Conservation (phyloP, 768 basidiomycete species). For the Zangia roseola region DNA sequence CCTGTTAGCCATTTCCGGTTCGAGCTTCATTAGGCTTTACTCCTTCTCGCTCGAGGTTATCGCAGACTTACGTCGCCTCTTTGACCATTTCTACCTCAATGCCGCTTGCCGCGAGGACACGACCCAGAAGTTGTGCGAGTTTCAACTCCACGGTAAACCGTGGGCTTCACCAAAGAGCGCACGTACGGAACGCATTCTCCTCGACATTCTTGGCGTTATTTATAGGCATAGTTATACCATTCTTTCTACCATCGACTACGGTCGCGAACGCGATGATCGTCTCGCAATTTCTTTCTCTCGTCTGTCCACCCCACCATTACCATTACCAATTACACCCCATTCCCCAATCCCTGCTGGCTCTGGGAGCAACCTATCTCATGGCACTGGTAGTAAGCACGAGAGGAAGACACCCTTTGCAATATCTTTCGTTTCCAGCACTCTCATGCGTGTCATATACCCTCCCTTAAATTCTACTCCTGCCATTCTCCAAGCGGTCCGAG, state of each 20-base stretch:
- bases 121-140: constrained; percentile 61
- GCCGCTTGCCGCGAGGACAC: constrained; percentile 53
- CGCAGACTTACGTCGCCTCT: constrained; percentile 51
- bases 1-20: constrained; percentile 64
- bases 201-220: constrained; percentile 63
- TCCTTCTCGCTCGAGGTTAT: constrained; percentile 59
- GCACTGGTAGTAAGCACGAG: constrained; percentile 27
- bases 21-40: constrained; percentile 66
- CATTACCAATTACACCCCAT: constrained; percentile 38
- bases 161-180: constrained; percentile 70
- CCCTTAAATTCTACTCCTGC: constrained; percentile 76
- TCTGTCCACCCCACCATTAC: constrained; percentile 34
- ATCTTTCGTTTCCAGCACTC: constrained; percentile 65
- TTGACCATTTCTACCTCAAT: constrained; percentile 47
- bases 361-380: constrained; percentile 38
- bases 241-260: constrained; percentile 73
- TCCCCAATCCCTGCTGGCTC: constrained; percentile 42
- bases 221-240: constrained; percentile 63
- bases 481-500: constrained; percentile 75
- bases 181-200: constrained; percentile 63
- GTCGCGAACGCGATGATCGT: constrained; percentile 72
- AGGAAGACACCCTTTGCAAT: constrained; percentile 62
- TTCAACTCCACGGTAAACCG: constrained; percentile 65
- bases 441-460: constrained; percentile 74
- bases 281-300: constrained; percentile 70